Base-by-base conservation (phyloP, 78 protist species). In the Speleostelium caveatum region DNA sequence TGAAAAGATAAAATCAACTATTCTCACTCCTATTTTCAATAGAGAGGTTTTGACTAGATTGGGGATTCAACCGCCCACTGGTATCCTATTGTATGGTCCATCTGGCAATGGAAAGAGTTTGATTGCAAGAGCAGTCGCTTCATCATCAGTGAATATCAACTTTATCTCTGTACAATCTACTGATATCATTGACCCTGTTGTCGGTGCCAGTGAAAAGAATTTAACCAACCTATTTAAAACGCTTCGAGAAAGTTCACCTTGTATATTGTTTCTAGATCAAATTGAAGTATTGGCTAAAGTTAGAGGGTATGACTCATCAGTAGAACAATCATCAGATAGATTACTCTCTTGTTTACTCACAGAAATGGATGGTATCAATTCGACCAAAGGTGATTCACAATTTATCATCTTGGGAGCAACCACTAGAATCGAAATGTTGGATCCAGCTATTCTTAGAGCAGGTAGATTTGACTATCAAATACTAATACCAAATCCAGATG, bases 231-330 rank as follows among this genome's bases (percentile, higher is more conserved):
- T 99, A 99, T 99, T 99, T 60, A 53, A 60, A 32, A 63, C 66
- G 1, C 99, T 99, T 5, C 55, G 86, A 1, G 99, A 96, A 26
- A 96, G 97, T 92, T 91, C 97, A 71, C 99, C 99, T 0, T 98
- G 99, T 88, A 97, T 99, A 30, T 95, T 99, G 26, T 99, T 99
- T 83, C 98, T 99, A 96, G 99, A 99, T 83, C 99, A 99, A 86
- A 96, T 99, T 30, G 99, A 99, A 53, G 99, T 83, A 17, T 45
- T 83, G 33, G 91, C 91, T 0, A 67, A 60, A 45, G n/a, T 55
- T 19, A 73, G 91, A 68, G 73, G 91, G 17, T 83, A 33, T 21
- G 78, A 68, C 17, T 36, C 49, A 3, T 56, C 59, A 5, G 17
- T 79, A 16, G 80, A 83, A 58, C 91, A 83, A 36, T 69, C 91